Conservation (phyloP, 208 protist genomes). For the Trypanosoma avium region DNA sequence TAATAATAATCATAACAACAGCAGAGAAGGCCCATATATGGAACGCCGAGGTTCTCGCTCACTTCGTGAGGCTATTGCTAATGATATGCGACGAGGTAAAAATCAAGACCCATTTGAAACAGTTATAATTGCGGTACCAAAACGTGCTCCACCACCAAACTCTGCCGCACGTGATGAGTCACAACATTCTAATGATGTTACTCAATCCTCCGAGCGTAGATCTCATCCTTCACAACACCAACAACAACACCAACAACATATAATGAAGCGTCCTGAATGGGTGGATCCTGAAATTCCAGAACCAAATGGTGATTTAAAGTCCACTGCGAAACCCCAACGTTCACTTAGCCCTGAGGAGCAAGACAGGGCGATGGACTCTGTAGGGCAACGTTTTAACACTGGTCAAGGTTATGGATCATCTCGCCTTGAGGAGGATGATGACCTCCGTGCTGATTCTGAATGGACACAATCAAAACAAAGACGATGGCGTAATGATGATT, state of each 20-base stretch:
- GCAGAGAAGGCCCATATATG: slow-evolving; percentile 21
- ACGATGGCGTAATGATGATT: slow-evolving; percentile 9
- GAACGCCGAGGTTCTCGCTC: slow-evolving; percentile 67
- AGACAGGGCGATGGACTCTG: slow-evolving; percentile 2
- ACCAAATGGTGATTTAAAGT: not conserved
- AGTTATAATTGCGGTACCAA: slow-evolving; percentile 83
- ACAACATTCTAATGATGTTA: not conserved
- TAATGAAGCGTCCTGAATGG: slow-evolving; percentile 39
- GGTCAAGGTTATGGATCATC: slow-evolving; percentile 1
- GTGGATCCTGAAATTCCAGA: slow-evolving; percentile 26
- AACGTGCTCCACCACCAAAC: slow-evolving; percentile 59
- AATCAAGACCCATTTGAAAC: slow-evolving; percentile 75
- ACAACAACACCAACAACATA: slow-evolving; percentile 1
- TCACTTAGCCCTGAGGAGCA: slow-evolving; percentile 6
- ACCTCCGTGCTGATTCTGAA: not conserved
- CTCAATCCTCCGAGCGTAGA: not conserved
- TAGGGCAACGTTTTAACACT: slow-evolving; percentile 2
- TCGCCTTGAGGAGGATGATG: not conserved
- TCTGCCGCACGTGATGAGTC: slow-evolving; percentile 9
- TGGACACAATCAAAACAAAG: slow-evolving; percentile 10
- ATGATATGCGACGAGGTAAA: slow-evolving; percentile 79
- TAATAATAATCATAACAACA: not conserved
- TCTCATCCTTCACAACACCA: slow-evolving; percentile 10
- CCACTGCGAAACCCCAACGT: slow-evolving; percentile 3
- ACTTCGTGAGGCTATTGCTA: slow-evolving; percentile 80